Conservation (phyloP, 1,284 basidiomycete species). For the Meira miltonrushii region DNA sequence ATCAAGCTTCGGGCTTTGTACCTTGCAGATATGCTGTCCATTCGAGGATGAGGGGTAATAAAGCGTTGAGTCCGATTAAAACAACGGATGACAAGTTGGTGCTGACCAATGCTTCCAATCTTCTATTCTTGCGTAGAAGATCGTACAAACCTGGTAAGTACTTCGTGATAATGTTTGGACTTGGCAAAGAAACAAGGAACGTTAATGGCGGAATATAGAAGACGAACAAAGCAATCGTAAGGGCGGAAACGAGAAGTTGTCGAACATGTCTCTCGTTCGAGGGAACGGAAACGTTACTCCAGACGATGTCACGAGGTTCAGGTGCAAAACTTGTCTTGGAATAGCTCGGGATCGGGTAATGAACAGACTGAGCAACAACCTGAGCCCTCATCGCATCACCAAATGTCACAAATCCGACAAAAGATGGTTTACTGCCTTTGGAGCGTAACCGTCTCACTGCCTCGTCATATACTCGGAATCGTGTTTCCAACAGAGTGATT, state of each 20-base stretch:
- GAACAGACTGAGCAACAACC: conserved; percentile 80
- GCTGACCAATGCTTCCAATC: conserved; percentile 78
- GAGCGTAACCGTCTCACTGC: conserved; percentile 58
- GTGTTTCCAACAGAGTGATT: conserved; percentile 11
- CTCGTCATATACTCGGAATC: conserved; percentile 18
- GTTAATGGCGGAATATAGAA: conserved; percentile 50
- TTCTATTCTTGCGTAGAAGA: conserved; percentile 72
- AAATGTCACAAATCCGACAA: conserved; percentile 91
- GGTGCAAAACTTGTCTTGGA: conserved; percentile 61
- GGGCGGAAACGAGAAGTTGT: conserved; percentile 54
- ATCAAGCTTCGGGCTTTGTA: conserved; percentile 79
- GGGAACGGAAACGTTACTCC: conserved; percentile 74
- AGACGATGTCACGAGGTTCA: conserved; percentile 91
- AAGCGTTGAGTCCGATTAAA: conserved; percentile 81
- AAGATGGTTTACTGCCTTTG: conserved; percentile 71
- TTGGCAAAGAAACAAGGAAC: conserved; percentile 75
- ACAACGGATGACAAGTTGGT: conserved; percentile 86
- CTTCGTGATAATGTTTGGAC: conserved; percentile 85
- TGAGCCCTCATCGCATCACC: conserved; percentile 81
- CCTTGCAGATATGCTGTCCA: conserved; percentile 80
- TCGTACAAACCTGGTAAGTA: conserved; percentile 72
- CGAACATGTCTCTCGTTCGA: conserved; percentile 48
- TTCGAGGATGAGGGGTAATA: conserved; percentile 83
- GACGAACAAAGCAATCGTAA: conserved; percentile 63
- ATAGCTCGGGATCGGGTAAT: conserved; percentile 54